Evolutionary conservation across 2,329 filamentous ascomycete species (phyloP).

Genomic region (Neonectria punicea): DNA sequence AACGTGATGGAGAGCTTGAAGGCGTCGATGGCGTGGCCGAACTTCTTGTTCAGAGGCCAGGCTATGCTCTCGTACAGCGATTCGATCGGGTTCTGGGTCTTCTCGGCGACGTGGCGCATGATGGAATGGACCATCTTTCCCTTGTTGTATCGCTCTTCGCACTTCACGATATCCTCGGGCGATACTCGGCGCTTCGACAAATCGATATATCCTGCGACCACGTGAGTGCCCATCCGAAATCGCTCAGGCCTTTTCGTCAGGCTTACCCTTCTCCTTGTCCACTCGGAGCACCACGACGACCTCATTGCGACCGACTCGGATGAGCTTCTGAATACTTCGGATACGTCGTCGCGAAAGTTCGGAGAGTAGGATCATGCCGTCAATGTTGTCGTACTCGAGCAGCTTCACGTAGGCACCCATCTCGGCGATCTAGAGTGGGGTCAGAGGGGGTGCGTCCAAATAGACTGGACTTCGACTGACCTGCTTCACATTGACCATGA

Average conservation of each 20-base stretch:
- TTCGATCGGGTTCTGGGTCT: constrained; percentile 94
- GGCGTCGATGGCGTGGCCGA: constrained; percentile 94
- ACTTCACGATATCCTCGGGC: constrained; percentile 97
- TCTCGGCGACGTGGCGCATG: constrained; percentile 98
- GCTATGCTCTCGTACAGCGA: constrained; percentile 92
- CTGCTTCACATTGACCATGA: constrained; percentile 99
- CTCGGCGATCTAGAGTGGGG: constrained; percentile 81
- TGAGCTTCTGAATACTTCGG: constrained; percentile 98
- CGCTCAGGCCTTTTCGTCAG: constrained; percentile 10
- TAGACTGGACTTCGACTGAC: constrained; percentile 57
- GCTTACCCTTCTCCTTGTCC: constrained; percentile 95
- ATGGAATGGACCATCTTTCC: constrained; percentile 99
- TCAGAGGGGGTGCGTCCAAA: constrained; percentile 32
- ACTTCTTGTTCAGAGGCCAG: constrained; percentile 98
- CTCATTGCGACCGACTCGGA: constrained; percentile 96
- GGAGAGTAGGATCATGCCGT: constrained; percentile 99
- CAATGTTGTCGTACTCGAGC: constrained; percentile 99
- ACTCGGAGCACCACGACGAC: constrained; percentile 98
- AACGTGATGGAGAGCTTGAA: constrained; percentile 99
- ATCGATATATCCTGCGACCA: constrained; percentile 82
- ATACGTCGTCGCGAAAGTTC: constrained; percentile 99
- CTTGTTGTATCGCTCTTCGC: constrained; percentile 99
- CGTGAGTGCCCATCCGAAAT: constrained; percentile 40
- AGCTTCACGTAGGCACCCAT: constrained; percentile 99
- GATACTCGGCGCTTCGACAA: constrained; percentile 98